Evolutionary conservation across 805 yeast genomes (phyloP), one percentile per base, ranked within the genome.

Genomic region (Maudiozyma pseudohumilis): DNA sequence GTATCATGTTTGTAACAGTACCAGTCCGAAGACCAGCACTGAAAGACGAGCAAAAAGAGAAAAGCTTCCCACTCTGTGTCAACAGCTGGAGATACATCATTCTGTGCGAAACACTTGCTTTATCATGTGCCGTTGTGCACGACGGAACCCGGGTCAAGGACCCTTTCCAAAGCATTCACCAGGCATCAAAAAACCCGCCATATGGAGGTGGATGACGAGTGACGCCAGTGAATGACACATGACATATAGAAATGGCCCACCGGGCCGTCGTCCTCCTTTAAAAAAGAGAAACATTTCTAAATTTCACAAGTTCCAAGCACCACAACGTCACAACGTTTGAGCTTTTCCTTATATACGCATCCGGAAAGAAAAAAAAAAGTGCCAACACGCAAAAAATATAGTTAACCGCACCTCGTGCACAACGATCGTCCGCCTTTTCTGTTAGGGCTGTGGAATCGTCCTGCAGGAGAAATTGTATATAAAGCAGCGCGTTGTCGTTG

Each of bases 71-170:
- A 45, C 45, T 46, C 52, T 35, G 29, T 37, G 42, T 57, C 61
- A 56, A 53, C 57, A 56, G 55, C 62, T 57, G 62, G 62, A 57
- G 62, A 57, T 57, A 57, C 62, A 53, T 55, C 61, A 49, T 57
- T 50, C 55, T 41, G 25, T 21, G 38, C 13, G 36, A 35, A 30
- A n/a, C n/a, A n/a, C n/a, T 56, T 38, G 35, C 39, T 56, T 53
- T 56, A 29, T 54, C 61, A 52, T 48, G 50, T 41, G 40, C 32
- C 48, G 39, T 24, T 13, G 32, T n/a, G n/a, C 11, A 11, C 12
- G 19, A n/a, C 18, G 17, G 11, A 29, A 19, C 18, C 20, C 17
- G 13, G 21, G n/a, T 16, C 25, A 20, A 16, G 12, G 32, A 21
- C 17, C 15, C 13, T n/a, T n/a, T n/a, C n/a, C n/a, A n/a, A n/a